Evolutionary conservation across 345 rosid species (phyloP), one percentile per base, ranked within the genome.

Genomic region (Stellera chamaejasme): DNA sequence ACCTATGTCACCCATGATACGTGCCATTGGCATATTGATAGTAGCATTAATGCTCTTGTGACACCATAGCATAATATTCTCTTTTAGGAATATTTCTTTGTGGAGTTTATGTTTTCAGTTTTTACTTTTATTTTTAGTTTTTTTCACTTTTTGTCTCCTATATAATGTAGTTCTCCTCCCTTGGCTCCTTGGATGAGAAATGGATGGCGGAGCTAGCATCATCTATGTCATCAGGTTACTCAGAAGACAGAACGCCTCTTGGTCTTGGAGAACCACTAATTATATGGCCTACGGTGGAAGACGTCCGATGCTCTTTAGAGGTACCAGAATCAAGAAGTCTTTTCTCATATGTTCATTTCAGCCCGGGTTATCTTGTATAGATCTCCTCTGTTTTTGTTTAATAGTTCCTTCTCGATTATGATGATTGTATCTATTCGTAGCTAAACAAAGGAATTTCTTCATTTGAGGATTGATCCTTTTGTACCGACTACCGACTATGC

Each of bases 281-380:
- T 57, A 72, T 93, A 75, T 89, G 99, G 99, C 99, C 99, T 52
- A 77, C 82, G 5, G 94, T 87, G 58, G 97, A 93, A 70, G 91
- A 89, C 69, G 86, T 89, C 69, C 76, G 97, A 69, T 84, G 89
- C 77, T 93, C 94, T 49, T 71, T 82, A 75, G 96, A 93, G 96
- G 97, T 92, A 82, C 57, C 55, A 53, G 39, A 8, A 32, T 63
- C 60, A 14, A 56, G 53, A 28, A 63, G 59, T 50, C 42, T 52
- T 13, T 53, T 41, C 39, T 19, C 39, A 32, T 32, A 0, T 32
- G 39, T 32, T 32, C 39, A 2, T 32, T 32, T 32, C 39, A 32
- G 3, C 39, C 39, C 2, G 39, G 39, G 39, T 5, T 32, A 32
- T 32, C 39, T 32, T 3, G 9, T 32, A 32, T 32, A 32, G 39